These are phyloP conservation scores for Claviceps digitariae DNA, from an alignment of 2,329 filamentous ascomycete species.

Conservation along the genomic window DNA sequence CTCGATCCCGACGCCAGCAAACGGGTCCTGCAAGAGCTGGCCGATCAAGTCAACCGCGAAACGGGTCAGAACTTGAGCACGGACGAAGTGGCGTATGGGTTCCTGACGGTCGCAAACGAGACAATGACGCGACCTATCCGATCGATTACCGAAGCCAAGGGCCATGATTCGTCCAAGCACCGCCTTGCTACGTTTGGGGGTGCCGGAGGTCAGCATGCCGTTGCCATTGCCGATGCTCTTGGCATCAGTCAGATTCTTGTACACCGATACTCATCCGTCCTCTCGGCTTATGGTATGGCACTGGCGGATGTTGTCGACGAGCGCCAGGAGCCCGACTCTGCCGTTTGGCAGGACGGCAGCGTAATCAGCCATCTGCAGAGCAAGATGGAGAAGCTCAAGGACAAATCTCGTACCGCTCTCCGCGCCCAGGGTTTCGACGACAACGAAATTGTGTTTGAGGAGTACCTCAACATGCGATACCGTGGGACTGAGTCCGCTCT, in stretches of 20 bases:
- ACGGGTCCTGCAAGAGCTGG: conserved; percentile 27
- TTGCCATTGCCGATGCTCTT: conserved; percentile 27
- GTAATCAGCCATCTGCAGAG: conserved; percentile 48
- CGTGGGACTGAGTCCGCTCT: conserved; percentile 80
- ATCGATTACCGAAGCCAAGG: conserved; percentile 21
- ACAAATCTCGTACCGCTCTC: conserved; percentile 55
- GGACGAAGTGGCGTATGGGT: conserved; percentile 23
- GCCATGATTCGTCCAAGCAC: conserved; percentile 21
- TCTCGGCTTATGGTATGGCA: conserved; percentile 33
- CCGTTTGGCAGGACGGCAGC: conserved; percentile 45
- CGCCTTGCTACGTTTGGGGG: conserved; percentile 24
- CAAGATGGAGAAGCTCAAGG: conserved; percentile 69
- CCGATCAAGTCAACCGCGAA: conserved; percentile 25
- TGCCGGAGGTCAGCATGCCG: conserved; percentile 30
- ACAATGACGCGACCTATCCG: conserved; percentile 23
- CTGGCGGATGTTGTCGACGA: conserved; percentile 42
- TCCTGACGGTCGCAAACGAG: conserved; percentile 24
- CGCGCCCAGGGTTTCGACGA: conserved; percentile 67
- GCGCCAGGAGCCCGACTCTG: conserved; percentile 62
- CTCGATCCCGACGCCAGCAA: conserved; percentile 27
- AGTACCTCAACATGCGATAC: conserved; percentile 91
- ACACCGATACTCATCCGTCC: conserved; percentile 30
- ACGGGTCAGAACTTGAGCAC: conserved; percentile 14
- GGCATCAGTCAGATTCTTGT: conserved; percentile 29
- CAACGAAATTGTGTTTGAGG: conserved; percentile 66